Evolutionary conservation across 1,139 yeast species (phyloP).

Genomic region (Yarrowia galli): DNA sequence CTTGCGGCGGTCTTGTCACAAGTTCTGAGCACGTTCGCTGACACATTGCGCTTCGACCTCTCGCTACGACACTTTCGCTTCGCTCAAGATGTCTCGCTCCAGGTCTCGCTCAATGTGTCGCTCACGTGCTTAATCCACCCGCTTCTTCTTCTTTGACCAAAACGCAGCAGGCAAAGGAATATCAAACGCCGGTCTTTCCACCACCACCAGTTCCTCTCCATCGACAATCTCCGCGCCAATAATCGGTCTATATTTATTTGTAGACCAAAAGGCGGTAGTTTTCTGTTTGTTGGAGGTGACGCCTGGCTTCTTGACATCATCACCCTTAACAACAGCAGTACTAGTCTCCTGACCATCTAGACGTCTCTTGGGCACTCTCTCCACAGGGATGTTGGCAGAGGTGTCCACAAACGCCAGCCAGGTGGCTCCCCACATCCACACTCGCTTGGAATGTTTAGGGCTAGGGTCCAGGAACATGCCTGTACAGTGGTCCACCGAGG

Average conservation of each 20-base stretch:
- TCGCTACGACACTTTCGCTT: neutral
- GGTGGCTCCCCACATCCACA: conserved; percentile 89
- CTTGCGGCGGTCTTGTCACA: too few relatives aligned
- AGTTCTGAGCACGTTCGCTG: too few relatives aligned
- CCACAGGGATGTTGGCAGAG: conserved; percentile 62
- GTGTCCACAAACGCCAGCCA: conserved; percentile 84
- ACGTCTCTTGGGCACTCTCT: conserved; percentile 52
- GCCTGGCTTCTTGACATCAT: too few relatives aligned
- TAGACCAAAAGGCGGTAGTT: conserved; percentile 68
- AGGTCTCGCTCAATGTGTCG: neutral
- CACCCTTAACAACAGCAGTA: too few relatives aligned
- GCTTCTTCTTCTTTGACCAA: conserved; percentile 67
- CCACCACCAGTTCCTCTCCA: conserved; percentile 66
- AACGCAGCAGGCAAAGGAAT: conserved; percentile 76
- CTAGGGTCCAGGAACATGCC: conserved; percentile 64
- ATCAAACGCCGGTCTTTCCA: conserved; percentile 77
- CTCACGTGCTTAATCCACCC: conserved; percentile 48
- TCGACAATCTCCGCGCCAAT: conserved; percentile 67
- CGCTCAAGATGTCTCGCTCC: neutral
- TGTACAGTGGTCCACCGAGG: conserved; percentile 71
- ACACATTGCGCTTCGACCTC: too few relatives aligned
- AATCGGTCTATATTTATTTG: conserved; percentile 78
- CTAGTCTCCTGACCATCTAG: conserved; percentile 58
- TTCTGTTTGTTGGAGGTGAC: too few relatives aligned
- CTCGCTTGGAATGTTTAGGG: conserved; percentile 52